A percentile compares a stretch with the other conserved stretches of the same genome.
phyloP scores from a whole-genome alignment of 2,329 filamentous ascomycete genomes.

The Aspergillus sp. region DNA sequence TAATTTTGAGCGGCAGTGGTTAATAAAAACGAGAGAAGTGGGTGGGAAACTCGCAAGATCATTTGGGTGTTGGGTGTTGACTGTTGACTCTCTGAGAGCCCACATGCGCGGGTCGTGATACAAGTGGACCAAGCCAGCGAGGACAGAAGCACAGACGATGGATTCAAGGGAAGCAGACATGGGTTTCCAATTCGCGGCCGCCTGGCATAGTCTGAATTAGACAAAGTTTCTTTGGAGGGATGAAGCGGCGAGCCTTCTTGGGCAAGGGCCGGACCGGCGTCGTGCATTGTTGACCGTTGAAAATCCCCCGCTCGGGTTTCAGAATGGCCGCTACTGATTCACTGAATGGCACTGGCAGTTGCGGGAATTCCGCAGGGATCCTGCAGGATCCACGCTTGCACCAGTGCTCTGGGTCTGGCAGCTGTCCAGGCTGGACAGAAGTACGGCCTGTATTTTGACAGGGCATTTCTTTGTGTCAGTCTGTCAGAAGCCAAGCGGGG shows the following conservation, averaged over 20 bases:
- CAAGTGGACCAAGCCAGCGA: background rate
- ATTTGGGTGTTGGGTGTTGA: background rate
- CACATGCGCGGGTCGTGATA: background rate
- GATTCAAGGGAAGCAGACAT: background rate
- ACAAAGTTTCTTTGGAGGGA: background rate
- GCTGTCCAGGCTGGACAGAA: background rate
- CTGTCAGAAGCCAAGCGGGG: too few species aligned
- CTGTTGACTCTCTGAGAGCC: background rate
- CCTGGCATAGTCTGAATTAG: background rate
- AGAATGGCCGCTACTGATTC: background rate
- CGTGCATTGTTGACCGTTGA: background rate
- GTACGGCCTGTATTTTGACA: background rate
- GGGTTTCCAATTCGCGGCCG: background rate
- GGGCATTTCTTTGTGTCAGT: background rate
- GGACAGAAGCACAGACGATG: background rate
- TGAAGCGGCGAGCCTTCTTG: background rate
- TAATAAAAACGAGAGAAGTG: background rate
- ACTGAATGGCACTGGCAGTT: background rate
- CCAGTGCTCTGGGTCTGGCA: background rate
- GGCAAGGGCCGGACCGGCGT: too few species aligned
- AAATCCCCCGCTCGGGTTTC: background rate
- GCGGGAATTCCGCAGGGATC: background rate
- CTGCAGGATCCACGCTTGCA: background rate
- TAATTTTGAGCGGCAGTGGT: background rate
- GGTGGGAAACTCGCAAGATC: background rate